Evolutionary conservation across 2,329 filamentous ascomycete species (phyloP).

Genomic region (Plectosphaerella sp.): DNA sequence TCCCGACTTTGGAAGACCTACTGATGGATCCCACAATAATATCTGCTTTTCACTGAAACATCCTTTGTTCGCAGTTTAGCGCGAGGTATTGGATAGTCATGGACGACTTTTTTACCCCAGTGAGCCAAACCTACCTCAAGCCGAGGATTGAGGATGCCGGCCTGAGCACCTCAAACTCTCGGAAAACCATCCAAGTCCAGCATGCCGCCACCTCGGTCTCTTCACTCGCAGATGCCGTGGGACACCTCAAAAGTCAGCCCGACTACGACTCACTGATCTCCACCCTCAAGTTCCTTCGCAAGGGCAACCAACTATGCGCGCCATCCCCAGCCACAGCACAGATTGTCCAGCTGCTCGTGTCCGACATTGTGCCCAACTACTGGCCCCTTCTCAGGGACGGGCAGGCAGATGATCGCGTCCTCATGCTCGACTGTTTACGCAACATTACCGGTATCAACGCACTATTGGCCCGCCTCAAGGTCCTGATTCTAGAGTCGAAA

Average conservation of each 20-base stretch:
- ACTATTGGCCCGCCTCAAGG: constrained; percentile 64
- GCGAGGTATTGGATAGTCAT: constrained; percentile 25
- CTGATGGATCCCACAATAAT: too few species aligned
- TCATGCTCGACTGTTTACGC: constrained; percentile 61
- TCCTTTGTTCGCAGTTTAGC: too few species aligned
- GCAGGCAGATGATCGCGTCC: constrained; percentile 31
- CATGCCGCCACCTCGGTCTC: constrained; percentile 1
- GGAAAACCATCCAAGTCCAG: neutral
- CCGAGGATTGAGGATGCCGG: constrained; percentile 15
- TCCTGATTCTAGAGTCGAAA: constrained; percentile 50
- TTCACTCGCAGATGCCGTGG: constrained; percentile 49
- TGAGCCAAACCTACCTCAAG: constrained; percentile 47
- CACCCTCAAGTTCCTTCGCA: constrained; percentile 47
- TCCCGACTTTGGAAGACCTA: too few species aligned
- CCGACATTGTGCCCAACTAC: constrained; percentile 73
- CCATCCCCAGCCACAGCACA: constrained; percentile 68
- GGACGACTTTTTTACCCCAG: constrained; percentile 51
- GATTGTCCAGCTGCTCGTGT: constrained; percentile 70
- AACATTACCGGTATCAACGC: constrained; percentile 77
- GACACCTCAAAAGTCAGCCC: constrained; percentile 58
- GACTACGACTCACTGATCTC: constrained; percentile 51
- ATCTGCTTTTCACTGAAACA: too few species aligned
- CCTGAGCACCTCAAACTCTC: neutral
- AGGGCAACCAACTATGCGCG: constrained; percentile 43
- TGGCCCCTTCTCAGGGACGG: constrained; percentile 62